These are phyloP conservation scores for Bauhinia variegata DNA, from an alignment of 306 rosid species.

Conservation along the genomic window DNA sequence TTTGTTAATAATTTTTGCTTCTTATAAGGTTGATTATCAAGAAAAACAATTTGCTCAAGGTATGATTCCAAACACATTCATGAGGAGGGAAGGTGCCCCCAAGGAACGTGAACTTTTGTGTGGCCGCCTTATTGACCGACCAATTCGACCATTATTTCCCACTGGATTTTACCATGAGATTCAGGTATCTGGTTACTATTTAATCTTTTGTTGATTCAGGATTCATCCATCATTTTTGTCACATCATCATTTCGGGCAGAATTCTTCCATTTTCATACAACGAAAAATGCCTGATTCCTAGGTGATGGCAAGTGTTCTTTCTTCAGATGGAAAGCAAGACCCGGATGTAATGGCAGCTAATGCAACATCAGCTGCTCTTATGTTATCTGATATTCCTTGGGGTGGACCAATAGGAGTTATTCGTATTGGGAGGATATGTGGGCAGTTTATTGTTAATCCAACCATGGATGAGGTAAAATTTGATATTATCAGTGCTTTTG, in stretches of 20 bases:
- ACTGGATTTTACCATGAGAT: slow-evolving; percentile 91
- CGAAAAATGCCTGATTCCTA: slow-evolving; percentile 38
- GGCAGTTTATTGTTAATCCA: slow-evolving; percentile 84
- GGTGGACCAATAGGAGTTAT: slow-evolving; percentile 94
- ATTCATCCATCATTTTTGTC: not conserved
- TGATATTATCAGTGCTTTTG: not conserved
- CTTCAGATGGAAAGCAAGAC: slow-evolving; percentile 88
- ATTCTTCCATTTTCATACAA: not conserved
- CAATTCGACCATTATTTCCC: slow-evolving; percentile 90
- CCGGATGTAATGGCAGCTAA: slow-evolving; percentile 94
- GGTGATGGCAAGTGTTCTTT: slow-evolving; percentile 91
- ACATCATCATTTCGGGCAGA: not conserved
- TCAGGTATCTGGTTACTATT: slow-evolving; percentile 63
- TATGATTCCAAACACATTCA: slow-evolving; percentile 72
- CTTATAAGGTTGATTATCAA: slow-evolving; percentile 87
- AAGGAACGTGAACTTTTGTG: slow-evolving; percentile 93
- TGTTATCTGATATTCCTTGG: slow-evolving; percentile 98
- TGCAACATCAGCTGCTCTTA: slow-evolving; percentile 92
- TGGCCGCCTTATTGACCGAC: slow-evolving; percentile 86
- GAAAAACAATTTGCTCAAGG: slow-evolving; percentile 96
- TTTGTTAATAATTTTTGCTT: slow-evolving; percentile 19
- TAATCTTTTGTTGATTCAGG: no score
- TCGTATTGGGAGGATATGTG: slow-evolving; percentile 81
- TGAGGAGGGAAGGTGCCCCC: slow-evolving; percentile 95
- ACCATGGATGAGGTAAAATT: slow-evolving; percentile 84